Percentiles rank a stretch among this genome's conserved stretches.
phyloP scores from a whole-genome alignment of 768 basidiomycete genomes.

The Tulasnella sp. region DNA sequence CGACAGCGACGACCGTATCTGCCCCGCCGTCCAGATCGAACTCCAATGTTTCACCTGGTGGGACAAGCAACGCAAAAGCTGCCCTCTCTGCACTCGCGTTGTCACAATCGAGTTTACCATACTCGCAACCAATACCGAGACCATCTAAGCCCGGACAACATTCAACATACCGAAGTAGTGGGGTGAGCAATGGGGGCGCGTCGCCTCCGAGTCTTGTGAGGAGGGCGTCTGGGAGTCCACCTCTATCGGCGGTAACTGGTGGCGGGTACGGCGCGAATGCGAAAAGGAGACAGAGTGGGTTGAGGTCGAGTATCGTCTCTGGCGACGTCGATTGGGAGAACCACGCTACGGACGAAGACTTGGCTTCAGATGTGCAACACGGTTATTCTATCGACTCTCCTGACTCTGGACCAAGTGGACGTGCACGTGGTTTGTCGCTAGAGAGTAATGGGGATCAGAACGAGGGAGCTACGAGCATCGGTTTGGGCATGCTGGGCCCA shows the following conservation, averaged over 20 bases:
- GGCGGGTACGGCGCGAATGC: neutral
- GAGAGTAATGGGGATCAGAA: no score
- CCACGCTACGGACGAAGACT: neutral
- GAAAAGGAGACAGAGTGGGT: neutral
- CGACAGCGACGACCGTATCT: neutral
- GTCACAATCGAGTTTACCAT: neutral
- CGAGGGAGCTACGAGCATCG: no score
- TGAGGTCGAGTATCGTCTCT: slow-evolving; percentile 13
- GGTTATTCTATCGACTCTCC: no score
- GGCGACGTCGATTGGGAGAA: slow-evolving; percentile 1
- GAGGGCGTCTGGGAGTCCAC: slow-evolving; percentile 4
- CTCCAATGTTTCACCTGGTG: neutral
- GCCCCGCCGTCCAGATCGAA: neutral
- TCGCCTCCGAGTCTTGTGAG: neutral
- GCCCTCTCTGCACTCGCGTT: neutral
- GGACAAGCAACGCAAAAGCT: neutral
- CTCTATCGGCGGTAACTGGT: neutral
- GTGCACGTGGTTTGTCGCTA: no score
- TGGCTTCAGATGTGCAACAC: neutral
- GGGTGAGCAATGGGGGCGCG: neutral
- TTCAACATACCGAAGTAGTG: neutral
- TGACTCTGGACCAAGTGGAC: no score
- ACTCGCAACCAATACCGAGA: slow-evolving; percentile 12
- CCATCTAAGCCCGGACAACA: neutral
- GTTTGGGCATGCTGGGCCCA: neutral